phyloP scores from a whole-genome alignment of 306 rosid genomes.

The Pyrus betulifolia region DNA sequence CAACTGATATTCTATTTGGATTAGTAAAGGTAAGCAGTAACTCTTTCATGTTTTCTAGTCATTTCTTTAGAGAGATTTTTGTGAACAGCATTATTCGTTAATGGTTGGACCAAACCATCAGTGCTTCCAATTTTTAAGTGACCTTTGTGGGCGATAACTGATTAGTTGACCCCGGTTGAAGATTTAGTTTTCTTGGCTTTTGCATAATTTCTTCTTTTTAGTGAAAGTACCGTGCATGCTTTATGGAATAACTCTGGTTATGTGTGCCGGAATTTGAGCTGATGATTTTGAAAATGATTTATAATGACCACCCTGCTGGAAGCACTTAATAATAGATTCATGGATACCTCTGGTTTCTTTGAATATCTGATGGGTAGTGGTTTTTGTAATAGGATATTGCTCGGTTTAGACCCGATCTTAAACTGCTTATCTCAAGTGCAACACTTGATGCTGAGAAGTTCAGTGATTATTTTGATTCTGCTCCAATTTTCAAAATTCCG shows the following conservation, averaged over 20 bases:
- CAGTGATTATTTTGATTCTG: constrained; percentile 86
- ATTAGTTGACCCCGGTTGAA: no score
- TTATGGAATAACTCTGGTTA: background rate
- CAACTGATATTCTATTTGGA: constrained; percentile 93
- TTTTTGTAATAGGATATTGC: constrained; percentile 60
- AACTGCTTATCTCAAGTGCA: constrained; percentile 90
- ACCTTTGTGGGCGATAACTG: no score
- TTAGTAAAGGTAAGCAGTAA: constrained; percentile 69
- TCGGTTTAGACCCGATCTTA: constrained; percentile 88
- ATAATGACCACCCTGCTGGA: background rate
- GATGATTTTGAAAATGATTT: background rate
- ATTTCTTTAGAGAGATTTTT: background rate
- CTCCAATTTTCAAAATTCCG: constrained; percentile 91
- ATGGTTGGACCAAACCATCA: background rate
- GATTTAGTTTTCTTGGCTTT: background rate
- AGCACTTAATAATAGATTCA: background rate
- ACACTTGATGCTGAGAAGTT: constrained; percentile 95
- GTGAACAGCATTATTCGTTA: background rate
- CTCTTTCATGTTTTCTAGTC: background rate
- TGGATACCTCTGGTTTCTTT: background rate
- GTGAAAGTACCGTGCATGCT: background rate
- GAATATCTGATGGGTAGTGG: constrained; percentile 1
- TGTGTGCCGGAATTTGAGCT: background rate
- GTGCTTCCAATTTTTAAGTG: no score
- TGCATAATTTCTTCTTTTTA: background rate